phyloP scores from a whole-genome alignment of 768 basidiomycete species.

The Paxillus ammoniavirescens region DNA sequence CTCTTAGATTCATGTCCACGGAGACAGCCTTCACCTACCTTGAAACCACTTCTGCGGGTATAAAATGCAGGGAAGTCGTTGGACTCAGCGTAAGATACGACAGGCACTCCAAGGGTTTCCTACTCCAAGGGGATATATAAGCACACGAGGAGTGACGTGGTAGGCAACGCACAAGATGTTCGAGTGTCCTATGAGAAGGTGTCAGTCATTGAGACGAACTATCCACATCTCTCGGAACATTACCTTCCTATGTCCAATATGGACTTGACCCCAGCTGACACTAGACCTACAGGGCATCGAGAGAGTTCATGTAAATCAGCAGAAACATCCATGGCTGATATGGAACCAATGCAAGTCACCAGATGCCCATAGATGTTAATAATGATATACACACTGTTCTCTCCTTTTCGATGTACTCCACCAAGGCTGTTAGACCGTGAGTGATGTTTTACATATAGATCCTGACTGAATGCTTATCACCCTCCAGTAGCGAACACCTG shows the following conservation, averaged over 20 bases:
- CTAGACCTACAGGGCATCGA: constrained; percentile 85
- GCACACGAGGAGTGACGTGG: neutral
- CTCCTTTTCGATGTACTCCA: constrained; percentile 79
- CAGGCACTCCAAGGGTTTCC: constrained; percentile 96
- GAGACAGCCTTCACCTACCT: constrained; percentile 35
- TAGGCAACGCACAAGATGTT: constrained; percentile 59
- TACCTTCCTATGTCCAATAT: constrained; percentile 90
- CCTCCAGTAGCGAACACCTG: constrained; percentile 93
- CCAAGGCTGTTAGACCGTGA: constrained; percentile 52
- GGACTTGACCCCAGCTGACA: constrained; percentile 92
- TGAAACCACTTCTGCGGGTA: constrained; percentile 75
- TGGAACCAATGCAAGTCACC: neutral
- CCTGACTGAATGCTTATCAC: constrained; percentile 41
- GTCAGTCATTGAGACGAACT: neutral
- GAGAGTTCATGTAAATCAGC: constrained; percentile 90
- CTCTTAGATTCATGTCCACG: neutral
- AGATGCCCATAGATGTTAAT: neutral
- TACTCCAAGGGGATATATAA: constrained; percentile 26
- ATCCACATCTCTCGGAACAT: constrained; percentile 8
- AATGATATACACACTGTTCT: constrained; percentile 47
- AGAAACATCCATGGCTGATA: constrained; percentile 89
- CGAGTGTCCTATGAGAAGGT: constrained; percentile 57
- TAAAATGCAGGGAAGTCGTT: constrained; percentile 96
- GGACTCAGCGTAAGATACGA: constrained; percentile 71
- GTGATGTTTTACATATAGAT: neutral